A percentile compares a stretch with the other conserved stretches of the same genome.
Evolutionary conservation across 2,329 filamentous ascomycete species (phyloP).

Genomic region (Byssochlamys sp.): DNA sequence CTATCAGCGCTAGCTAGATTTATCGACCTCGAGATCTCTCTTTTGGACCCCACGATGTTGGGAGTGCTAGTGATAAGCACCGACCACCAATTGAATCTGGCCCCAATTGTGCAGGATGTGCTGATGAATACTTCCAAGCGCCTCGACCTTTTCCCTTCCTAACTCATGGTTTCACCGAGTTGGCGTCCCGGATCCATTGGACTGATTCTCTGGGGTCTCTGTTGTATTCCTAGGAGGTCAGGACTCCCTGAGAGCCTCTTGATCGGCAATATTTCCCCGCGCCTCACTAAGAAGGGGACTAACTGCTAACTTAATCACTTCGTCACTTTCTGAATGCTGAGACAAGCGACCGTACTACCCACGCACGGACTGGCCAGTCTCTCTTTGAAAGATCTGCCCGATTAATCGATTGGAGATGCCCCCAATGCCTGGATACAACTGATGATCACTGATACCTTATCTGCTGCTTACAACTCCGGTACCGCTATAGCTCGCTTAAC

Average conservation of each 20-base stretch:
- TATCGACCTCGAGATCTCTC: no score
- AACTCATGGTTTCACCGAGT: background rate
- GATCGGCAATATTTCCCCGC: background rate
- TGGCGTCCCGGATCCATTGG: background rate
- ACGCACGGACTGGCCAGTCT: background rate
- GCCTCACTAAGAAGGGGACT: background rate
- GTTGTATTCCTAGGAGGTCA: background rate
- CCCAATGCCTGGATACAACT: background rate
- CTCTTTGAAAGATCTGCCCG: background rate
- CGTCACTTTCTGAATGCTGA: background rate
- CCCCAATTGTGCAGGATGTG: background rate
- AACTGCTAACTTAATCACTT: background rate
- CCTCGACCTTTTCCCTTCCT: background rate
- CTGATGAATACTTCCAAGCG: background rate
- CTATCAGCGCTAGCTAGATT: no score
- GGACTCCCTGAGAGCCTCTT: background rate
- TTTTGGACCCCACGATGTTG: background rate
- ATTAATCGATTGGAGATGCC: background rate
- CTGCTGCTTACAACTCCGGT: background rate
- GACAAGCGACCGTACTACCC: background rate
- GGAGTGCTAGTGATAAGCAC: background rate
- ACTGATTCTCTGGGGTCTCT: background rate
- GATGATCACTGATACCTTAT: background rate
- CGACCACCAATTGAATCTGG: background rate
- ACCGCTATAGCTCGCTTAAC: background rate